Conservation (phyloP, 2,329 filamentous ascomycete genomes). For the Hypoxylon sp. region DNA sequence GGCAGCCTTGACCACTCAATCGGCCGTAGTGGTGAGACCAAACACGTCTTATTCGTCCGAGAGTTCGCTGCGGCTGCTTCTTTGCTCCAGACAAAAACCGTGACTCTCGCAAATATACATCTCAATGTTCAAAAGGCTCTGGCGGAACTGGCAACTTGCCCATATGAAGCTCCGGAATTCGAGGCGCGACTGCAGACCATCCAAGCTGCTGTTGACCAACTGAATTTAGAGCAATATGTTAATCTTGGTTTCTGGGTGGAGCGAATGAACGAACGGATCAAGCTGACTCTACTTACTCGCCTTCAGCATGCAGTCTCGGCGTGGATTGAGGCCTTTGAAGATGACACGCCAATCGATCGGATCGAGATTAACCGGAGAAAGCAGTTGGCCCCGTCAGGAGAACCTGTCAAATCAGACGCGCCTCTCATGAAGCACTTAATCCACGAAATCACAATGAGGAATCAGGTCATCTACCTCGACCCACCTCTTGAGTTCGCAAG, state of each 20-base stretch:
- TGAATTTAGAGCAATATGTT: constrained; percentile 96
- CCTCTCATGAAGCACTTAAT: constrained; percentile 81
- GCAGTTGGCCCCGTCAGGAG: constrained; percentile 60
- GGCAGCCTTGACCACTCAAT: constrained; percentile 71
- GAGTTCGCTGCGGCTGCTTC: constrained; percentile 92
- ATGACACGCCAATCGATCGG: constrained; percentile 62
- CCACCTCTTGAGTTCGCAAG: constrained; percentile 92
- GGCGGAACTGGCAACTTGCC: constrained; percentile 84
- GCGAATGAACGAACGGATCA: constrained; percentile 87
- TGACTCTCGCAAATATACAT: constrained; percentile 83
- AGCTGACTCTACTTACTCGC: constrained; percentile 82
- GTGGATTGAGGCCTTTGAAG: constrained; percentile 90
- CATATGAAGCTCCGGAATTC: constrained; percentile 86
- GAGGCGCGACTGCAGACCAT: constrained; percentile 85
- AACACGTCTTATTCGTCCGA: constrained; percentile 95
- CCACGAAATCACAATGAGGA: constrained; percentile 97
- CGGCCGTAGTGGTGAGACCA: constrained; percentile 77
- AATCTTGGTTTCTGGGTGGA: constrained; percentile 93
- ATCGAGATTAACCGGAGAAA: constrained; percentile 68
- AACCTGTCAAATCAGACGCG: constrained; percentile 64
- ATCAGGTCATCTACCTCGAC: constrained; percentile 96
- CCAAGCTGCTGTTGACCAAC: constrained; percentile 92
- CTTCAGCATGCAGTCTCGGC: constrained; percentile 86
- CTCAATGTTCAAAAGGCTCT: constrained; percentile 85
- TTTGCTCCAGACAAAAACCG: constrained; percentile 88